Percentiles rank a stretch among this genome's conserved stretches.
Evolutionary conservation across 2,329 filamentous ascomycete genomes (phyloP).

Genomic region (Cercospora berteroae): DNA sequence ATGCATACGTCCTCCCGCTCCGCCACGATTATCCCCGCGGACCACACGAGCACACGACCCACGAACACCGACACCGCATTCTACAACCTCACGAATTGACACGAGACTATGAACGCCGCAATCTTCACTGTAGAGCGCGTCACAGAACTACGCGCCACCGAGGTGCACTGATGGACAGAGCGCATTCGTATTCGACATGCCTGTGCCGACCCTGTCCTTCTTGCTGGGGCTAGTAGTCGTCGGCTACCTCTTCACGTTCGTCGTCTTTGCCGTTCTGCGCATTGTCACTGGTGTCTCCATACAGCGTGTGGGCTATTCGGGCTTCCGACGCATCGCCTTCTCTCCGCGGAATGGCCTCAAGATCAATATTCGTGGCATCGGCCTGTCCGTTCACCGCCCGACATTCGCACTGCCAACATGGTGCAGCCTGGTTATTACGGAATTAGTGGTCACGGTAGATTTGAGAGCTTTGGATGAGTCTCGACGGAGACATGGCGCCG

Average conservation of each 20-base stretch:
- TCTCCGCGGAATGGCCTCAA: conserved; percentile 84
- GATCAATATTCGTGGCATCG: conserved; percentile 84
- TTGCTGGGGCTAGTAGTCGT: conserved; percentile 81
- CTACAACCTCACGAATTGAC: neutral
- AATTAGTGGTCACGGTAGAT: conserved; percentile 81
- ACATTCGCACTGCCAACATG: conserved; percentile 97
- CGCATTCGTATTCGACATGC: conserved; percentile 38
- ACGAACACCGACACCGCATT: neutral
- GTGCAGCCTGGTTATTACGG: conserved; percentile 84
- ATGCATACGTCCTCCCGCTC: neutral
- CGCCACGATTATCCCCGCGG: neutral
- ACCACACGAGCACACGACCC: neutral
- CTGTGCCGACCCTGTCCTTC: conserved; percentile 60
- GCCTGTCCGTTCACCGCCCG: conserved; percentile 83
- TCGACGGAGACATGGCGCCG: conserved; percentile 17
- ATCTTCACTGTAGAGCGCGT: neutral
- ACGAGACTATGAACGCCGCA: neutral
- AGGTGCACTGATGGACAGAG: neutral
- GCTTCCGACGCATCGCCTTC: conserved; percentile 85
- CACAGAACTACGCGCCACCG: neutral
- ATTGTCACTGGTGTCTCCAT: conserved; percentile 93
- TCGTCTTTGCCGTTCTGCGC: conserved; percentile 87
- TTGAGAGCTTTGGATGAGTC: conserved; percentile 58
- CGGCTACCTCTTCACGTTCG: conserved; percentile 85
- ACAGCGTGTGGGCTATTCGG: conserved; percentile 90